phyloP scores from a whole-genome alignment of 495 filamentous ascomycete species.

The Penicillium subrubescens region DNA sequence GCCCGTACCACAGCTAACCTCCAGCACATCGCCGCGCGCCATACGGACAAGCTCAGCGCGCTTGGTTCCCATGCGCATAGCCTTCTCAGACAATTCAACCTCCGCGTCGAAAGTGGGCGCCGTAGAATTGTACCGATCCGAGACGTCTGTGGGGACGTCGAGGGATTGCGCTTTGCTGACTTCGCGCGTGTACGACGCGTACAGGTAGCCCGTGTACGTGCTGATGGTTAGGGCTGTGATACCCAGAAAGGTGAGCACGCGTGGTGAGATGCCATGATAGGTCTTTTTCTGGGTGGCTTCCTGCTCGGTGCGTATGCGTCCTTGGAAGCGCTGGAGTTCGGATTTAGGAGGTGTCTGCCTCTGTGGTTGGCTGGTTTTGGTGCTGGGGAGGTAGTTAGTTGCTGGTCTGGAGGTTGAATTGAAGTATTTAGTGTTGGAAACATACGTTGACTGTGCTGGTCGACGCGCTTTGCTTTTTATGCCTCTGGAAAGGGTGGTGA shows the following conservation, averaged over 20 bases:
- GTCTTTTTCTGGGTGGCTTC: conserved; percentile 9
- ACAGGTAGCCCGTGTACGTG: conserved; percentile 56
- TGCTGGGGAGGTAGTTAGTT: neutral
- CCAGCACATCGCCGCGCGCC: conserved; percentile 80
- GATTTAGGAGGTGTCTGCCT: conserved; percentile 14
- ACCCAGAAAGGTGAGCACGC: conserved; percentile 43
- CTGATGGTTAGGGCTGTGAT: conserved; percentile 49
- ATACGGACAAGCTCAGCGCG: conserved; percentile 61
- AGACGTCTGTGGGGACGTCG: conserved; percentile 51
- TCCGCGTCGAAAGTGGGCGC: conserved; percentile 63
- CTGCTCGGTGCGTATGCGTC: conserved; percentile 9
- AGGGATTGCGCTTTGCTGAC: conserved; percentile 40
- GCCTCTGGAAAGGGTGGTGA: conserved; percentile 11
- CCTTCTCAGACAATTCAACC: conserved; percentile 65
- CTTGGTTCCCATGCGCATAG: conserved; percentile 63
- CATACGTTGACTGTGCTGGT: conserved; percentile 19
- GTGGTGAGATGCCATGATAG: conserved; percentile 34
- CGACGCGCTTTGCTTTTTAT: conserved; percentile 25
- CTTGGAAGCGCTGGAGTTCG: conserved; percentile 12
- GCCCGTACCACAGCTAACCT: conserved; percentile 90
- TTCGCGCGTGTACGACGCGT: conserved; percentile 46
- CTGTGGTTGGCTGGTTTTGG: conserved; percentile 9
- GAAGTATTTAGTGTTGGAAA: neutral
- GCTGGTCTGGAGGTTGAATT: neutral
- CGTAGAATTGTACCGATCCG: conserved; percentile 58